Evolutionary conservation across 306 rosid species (phyloP).

Genomic region (Acmispon strigosus): DNA sequence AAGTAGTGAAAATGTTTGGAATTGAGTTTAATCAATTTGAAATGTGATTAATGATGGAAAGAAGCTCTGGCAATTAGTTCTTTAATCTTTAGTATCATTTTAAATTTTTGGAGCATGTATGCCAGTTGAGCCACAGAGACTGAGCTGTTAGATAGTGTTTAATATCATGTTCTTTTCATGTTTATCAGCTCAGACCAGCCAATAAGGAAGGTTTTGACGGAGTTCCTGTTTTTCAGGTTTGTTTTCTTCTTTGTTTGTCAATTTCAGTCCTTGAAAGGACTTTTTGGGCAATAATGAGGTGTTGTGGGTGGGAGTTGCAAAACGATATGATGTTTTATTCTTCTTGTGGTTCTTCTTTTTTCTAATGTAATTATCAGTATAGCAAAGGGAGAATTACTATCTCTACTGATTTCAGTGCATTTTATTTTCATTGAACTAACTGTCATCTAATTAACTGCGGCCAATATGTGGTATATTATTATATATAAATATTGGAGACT

Average conservation of each 20-base stretch:
- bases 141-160: constrained; percentile 16
- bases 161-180: constrained; percentile 8
- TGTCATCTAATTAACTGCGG: neutral
- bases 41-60: neutral
- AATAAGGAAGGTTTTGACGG: constrained; percentile 73
- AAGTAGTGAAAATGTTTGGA: neutral
- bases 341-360: neutral
- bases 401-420: neutral
- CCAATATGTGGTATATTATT: neutral
- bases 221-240: constrained; percentile 95
- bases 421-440: neutral
- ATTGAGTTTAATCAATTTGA: neutral
- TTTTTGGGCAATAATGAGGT: constrained; percentile 1
- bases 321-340: neutral
- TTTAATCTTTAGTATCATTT: neutral
- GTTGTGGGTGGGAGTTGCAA: neutral
- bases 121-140: neutral
- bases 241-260: constrained; percentile 19
- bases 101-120: neutral
- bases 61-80: neutral
- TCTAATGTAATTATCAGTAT: neutral
- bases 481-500: neutral
- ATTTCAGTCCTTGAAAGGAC: neutral
- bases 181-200: constrained; percentile 57
- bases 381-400: neutral